Conservation (phyloP, 2,329 filamentous ascomycete genomes). For the Fusarium annulatum region DNA sequence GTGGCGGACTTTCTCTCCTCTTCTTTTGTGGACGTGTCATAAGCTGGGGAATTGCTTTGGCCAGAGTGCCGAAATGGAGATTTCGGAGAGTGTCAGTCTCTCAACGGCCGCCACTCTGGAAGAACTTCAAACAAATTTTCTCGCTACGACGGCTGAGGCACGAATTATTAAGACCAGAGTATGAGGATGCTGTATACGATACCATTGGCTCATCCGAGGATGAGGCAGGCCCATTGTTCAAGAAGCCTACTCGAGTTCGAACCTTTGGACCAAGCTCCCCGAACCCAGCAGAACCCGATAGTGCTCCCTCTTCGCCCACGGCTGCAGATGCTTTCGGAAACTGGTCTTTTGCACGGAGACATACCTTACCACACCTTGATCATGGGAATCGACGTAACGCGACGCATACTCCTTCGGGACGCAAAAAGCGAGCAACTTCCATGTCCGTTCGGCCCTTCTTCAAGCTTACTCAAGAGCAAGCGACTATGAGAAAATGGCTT, state of each 20-base stretch:
- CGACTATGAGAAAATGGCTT: slow-evolving; percentile 79
- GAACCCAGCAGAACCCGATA: slow-evolving; percentile 17
- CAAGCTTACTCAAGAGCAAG: slow-evolving; percentile 82
- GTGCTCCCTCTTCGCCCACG: slow-evolving; percentile 32
- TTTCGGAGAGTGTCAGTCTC: slow-evolving; percentile 69
- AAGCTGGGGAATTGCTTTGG: slow-evolving; percentile 84
- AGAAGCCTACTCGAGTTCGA: slow-evolving; percentile 43
- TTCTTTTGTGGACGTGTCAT: slow-evolving; percentile 79
- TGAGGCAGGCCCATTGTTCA: slow-evolving; percentile 41
- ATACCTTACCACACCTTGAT: slow-evolving; percentile 63
- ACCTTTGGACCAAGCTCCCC: slow-evolving; percentile 45
- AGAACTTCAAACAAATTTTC: slow-evolving; percentile 54
- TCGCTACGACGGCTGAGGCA: slow-evolving; percentile 61
- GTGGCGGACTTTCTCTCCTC: slow-evolving; percentile 81
- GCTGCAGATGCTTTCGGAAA: slow-evolving; percentile 31
- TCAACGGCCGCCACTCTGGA: slow-evolving; percentile 53
- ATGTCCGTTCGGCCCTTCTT: slow-evolving; percentile 78
- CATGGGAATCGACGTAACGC: slow-evolving; percentile 53
- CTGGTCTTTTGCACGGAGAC: slow-evolving; percentile 51
- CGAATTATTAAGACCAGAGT: slow-evolving; percentile 48
- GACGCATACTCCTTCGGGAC: slow-evolving; percentile 70
- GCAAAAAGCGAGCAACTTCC: slow-evolving; percentile 73
- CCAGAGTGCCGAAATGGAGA: slow-evolving; percentile 91
- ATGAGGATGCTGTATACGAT: slow-evolving; percentile 49
- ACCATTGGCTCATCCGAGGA: slow-evolving; percentile 48